These are phyloP conservation scores for Tagetes patula DNA, from an alignment of 129 eudicot genomes.

Conservation along the genomic window DNA sequence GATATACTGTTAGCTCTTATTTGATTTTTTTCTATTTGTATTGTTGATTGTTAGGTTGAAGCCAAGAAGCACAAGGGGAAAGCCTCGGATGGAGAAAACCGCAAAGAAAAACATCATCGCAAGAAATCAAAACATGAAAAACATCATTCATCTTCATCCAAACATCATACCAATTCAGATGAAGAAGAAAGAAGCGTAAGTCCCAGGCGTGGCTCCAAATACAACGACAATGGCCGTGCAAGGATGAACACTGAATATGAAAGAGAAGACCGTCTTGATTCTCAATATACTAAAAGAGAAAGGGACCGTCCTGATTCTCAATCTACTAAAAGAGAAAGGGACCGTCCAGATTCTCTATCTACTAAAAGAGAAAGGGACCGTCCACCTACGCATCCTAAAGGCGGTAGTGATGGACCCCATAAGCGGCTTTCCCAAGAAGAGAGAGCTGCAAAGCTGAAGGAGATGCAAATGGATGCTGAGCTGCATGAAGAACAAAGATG, in stretches of 20 bases:
- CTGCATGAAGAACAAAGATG: constrained; percentile 92
- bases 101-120: constrained; percentile 43
- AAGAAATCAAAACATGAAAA: constrained; percentile 53
- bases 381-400: constrained; percentile 26
- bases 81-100: constrained; percentile 35
- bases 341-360: constrained; percentile 24
- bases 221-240: constrained; percentile 29
- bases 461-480: constrained; percentile 95
- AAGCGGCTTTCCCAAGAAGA: constrained; percentile 73
- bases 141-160: constrained; percentile 46
- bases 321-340: constrained; percentile 28
- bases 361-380: constrained; percentile 26
- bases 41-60: constrained; percentile 56
- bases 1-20: neutral
- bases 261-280: constrained; percentile 27
- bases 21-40: neutral
- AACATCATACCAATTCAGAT: constrained; percentile 43
- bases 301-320: constrained; percentile 30
- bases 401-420: constrained; percentile 33
- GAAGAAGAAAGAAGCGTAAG: constrained; percentile 30
- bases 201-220: constrained; percentile 32
- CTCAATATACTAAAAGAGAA: constrained; percentile 26
- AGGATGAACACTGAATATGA: constrained; percentile 20
- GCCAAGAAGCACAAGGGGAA: constrained; percentile 63
- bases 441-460: constrained; percentile 73